Percentiles rank a stretch among this genome's conserved stretches.
Conservation (phyloP, 148 eudicot species). For the Rhododendron kiyosumense region DNA sequence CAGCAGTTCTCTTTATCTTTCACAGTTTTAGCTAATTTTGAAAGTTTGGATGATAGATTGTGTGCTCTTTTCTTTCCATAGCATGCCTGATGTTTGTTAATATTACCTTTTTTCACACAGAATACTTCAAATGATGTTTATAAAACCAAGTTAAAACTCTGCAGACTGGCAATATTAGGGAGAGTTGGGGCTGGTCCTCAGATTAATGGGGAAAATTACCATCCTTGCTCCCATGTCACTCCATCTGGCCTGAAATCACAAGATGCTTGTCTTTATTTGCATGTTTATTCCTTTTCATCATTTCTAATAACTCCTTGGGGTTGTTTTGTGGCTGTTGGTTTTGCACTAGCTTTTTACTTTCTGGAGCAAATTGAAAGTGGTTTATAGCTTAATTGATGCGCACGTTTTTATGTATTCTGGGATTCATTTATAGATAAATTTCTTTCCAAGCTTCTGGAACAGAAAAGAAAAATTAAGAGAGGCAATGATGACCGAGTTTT, state of each 20-base stretch:
- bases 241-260: not conserved
- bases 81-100: not conserved
- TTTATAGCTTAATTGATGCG: not conserved
- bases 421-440: not conserved
- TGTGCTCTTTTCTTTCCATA: not conserved
- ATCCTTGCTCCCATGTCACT: not conserved
- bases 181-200: not conserved
- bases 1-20: not conserved
- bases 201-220: not conserved
- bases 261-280: not conserved
- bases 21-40: not conserved
- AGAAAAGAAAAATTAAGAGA: not conserved
- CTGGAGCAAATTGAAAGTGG: not conserved
- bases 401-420: not conserved
- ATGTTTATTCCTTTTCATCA: not conserved
- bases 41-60: not conserved
- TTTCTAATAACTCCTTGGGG: not conserved
- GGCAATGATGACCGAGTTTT: not conserved
- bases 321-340: not conserved
- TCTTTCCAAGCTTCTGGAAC: not conserved
- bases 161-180: not conserved
- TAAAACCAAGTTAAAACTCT: not conserved
- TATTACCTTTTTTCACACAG: not conserved
- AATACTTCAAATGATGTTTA: not conserved
- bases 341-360: not conserved